Conservation (phyloP, 2,329 filamentous ascomycete genomes). For the Beauveria medogensis region DNA sequence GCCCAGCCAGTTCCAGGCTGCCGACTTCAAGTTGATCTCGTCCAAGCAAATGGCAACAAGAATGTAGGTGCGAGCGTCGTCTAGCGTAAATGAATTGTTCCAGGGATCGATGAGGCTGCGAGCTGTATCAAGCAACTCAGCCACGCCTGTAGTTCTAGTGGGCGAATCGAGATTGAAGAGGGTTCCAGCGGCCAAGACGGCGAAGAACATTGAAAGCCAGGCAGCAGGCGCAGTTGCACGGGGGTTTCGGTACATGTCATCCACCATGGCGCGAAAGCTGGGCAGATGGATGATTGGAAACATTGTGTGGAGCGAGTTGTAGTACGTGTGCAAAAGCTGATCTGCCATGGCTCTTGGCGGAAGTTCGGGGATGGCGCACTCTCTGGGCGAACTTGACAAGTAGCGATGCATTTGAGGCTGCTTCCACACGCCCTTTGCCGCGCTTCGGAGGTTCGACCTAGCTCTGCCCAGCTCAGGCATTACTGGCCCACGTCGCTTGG, state of each 20-base stretch:
- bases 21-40: conserved; percentile 79
- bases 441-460: conserved; percentile 62
- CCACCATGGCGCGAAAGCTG: conserved; percentile 67
- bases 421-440: conserved; percentile 73
- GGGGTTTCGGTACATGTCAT: conserved; percentile 64
- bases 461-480: conserved; percentile 65
- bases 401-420: conserved; percentile 61
- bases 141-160: conserved; percentile 43
- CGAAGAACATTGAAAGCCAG: conserved; percentile 76
- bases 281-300: conserved; percentile 87
- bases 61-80: conserved; percentile 64
- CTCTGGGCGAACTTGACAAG: conserved; percentile 39
- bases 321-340: conserved; percentile 67
- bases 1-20: conserved; percentile 80
- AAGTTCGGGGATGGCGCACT: conserved; percentile 52
- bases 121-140: conserved; percentile 64
- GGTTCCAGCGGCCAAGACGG: conserved; percentile 73
- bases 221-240: conserved; percentile 52
- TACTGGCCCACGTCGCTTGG: conserved; percentile 50
- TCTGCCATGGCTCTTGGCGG: conserved; percentile 65
- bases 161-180: conserved; percentile 54
- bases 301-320: conserved; percentile 66
- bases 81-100: conserved; percentile 68
- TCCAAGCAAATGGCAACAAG: conserved; percentile 72
- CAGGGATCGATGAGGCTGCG: conserved; percentile 69